Base-by-base conservation (phyloP, 768 basidiomycete species). In the Amylocystis lapponica region DNA sequence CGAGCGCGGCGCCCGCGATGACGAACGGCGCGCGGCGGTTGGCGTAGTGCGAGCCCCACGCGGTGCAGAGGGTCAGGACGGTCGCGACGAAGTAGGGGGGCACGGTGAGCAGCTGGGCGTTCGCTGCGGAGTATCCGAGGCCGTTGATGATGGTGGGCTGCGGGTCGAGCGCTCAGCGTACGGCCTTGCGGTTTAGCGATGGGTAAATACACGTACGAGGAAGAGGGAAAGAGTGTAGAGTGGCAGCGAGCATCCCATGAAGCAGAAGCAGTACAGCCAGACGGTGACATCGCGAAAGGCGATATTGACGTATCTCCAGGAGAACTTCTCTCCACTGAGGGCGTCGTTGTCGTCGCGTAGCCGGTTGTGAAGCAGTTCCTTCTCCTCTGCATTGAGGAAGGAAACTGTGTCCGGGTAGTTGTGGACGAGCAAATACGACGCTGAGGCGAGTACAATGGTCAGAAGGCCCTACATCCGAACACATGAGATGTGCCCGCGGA, bases 71-170 rank as follows among this genome's bases (percentile, higher is more conserved):
- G 27, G 39, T 40, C 13, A 39, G 37, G 16, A 32, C 44, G 20
- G 37, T 39, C 22, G 46, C 52, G 20, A 53, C 41, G 17, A 81
- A 58, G 51, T 83, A 85, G 7, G 81, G 81, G 2, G 83, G 83
- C 0, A 85, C 74, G 2, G 81, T 82, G 30, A 86, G 68, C 3
- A 86, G 66, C 51, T 84, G 80, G 41, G 74, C 78, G 41, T 80
- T 66, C 0, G 79, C 62, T 4, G 74, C 57, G 3, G 70, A 58
- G 54, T 76, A 74, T 2, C 83, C 83, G 42, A 85, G 83, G 20
- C 77, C 79, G 20, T 13, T 25, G 23, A 43, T 43, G 34, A 43
- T 43, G 23, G 41, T 43, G 3, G 41, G 41, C 41, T 36, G 27
- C 36, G 29, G 14, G 14, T 14, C 3, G 30, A 3, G 21, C 27